phyloP scores from a whole-genome alignment of 306 rosid species.

The Prunus mongolica region DNA sequence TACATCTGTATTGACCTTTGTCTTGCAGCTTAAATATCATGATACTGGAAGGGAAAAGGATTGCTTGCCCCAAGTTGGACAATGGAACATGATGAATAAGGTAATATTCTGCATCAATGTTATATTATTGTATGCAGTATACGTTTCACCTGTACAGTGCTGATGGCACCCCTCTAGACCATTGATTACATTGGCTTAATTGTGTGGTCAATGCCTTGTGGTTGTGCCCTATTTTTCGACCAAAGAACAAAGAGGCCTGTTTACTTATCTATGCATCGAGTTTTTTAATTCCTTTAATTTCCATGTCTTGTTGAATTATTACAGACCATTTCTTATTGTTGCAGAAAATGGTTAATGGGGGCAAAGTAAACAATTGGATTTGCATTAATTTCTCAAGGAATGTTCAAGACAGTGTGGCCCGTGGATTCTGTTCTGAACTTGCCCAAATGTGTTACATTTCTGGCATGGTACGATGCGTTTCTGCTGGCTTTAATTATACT shows the following conservation, averaged over 20 bases:
- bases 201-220: neutral
- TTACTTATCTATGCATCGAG: neutral
- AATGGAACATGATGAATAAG: conserved; percentile 99
- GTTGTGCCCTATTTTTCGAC: neutral
- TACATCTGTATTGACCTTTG: neutral
- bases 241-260: neutral
- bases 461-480: conserved; percentile 72
- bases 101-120: conserved; percentile 23
- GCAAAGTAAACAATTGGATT: conserved; percentile 79
- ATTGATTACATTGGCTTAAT: neutral
- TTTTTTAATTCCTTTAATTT: neutral
- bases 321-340: conserved; percentile 6
- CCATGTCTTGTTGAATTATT: neutral
- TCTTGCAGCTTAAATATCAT: conserved; percentile 76
- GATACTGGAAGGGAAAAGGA: conserved; percentile 95
- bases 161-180: neutral
- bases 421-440: conserved; percentile 74
- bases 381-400: conserved; percentile 77
- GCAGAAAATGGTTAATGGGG: conserved; percentile 99
- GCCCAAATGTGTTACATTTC: conserved; percentile 85
- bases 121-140: neutral
- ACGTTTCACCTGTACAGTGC: neutral
- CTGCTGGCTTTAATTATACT: neutral
- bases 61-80: conserved; percentile 96
- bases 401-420: conserved; percentile 78